Percentiles rank a stretch among this genome's conserved stretches.
Evolutionary conservation across 1,284 basidiomycete genomes (phyloP).

Genomic region (Fistulinella cinereoalba): DNA sequence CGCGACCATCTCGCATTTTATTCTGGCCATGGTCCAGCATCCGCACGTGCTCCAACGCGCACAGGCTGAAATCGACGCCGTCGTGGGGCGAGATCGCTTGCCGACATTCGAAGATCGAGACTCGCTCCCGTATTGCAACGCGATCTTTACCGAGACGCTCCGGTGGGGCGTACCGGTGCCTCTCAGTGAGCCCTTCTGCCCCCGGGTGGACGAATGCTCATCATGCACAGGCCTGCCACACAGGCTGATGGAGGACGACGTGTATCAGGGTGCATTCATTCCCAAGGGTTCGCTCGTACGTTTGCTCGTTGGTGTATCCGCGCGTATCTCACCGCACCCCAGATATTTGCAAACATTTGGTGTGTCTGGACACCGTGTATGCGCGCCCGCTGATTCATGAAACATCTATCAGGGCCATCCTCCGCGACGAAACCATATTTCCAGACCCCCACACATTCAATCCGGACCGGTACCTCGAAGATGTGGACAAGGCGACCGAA

Average conservation of each 20-base stretch:
- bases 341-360: constrained; percentile 48
- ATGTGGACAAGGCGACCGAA: constrained; percentile 28
- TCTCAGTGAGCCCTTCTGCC: constrained; percentile 37
- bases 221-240: constrained; percentile 42
- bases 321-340: neutral
- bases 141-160: constrained; percentile 44
- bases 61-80: constrained; percentile 56
- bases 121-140: constrained; percentile 49
- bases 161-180: constrained; percentile 55
- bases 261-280: constrained; percentile 45
- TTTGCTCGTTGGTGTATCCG: constrained; percentile 7
- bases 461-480: constrained; percentile 48
- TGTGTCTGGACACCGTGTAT: constrained; percentile 17
- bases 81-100: constrained; percentile 47
- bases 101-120: constrained; percentile 51
- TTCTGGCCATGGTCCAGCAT: constrained; percentile 57
- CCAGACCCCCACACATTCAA: constrained; percentile 45
- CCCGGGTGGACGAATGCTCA: neutral
- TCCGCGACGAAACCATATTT: constrained; percentile 46
- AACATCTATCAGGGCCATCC: constrained; percentile 39
- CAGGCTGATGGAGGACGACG: constrained; percentile 46
- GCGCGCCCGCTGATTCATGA: neutral
- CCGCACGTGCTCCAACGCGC: constrained; percentile 49
- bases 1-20: constrained; percentile 49
- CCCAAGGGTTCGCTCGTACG: constrained; percentile 46